Conservation (phyloP, 805 yeast genomes). For the Schizosaccharomyces cryophilus region DNA sequence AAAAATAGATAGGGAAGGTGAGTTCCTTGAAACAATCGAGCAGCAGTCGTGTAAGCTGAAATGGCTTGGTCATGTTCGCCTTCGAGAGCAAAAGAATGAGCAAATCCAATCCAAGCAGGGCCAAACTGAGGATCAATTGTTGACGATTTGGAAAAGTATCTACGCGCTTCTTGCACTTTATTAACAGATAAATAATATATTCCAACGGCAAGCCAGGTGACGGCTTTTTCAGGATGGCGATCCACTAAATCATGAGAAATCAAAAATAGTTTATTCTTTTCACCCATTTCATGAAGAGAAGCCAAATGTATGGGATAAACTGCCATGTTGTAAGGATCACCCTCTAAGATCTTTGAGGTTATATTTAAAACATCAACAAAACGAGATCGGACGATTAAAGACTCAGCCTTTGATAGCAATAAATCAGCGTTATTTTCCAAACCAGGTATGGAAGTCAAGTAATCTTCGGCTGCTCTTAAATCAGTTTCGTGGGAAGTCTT, state of each 20-base stretch:
- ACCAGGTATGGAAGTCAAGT: conserved; percentile 46
- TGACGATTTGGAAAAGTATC: conserved; percentile 72
- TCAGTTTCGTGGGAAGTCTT: conserved; percentile 15
- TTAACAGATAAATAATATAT: conserved; percentile 58
- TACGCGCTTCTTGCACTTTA: conserved; percentile 59
- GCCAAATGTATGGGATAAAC: conserved; percentile 59
- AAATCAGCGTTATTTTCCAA: conserved; percentile 48
- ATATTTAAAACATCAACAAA: conserved; percentile 50
- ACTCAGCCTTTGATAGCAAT: conserved; percentile 40
- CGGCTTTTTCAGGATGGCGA: conserved; percentile 50
- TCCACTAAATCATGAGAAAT: conserved; percentile 72
- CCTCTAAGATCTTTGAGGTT: conserved; percentile 26
- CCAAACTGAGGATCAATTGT: conserved; percentile 71
- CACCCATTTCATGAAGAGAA: conserved; percentile 64
- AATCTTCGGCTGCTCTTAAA: conserved; percentile 32
- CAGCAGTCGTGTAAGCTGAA: conserved; percentile 88
- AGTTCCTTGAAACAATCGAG: conserved; percentile 35
- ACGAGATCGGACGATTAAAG: conserved; percentile 47
- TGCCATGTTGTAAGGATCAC: conserved; percentile 28
- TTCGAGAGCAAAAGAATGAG: conserved; percentile 90
- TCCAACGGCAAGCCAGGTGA: conserved; percentile 84
- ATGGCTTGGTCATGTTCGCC: conserved; percentile 98
- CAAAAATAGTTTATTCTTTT: conserved; percentile 53
- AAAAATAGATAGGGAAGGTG: conserved; percentile 12
- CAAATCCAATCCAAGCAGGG: conserved; percentile 95